phyloP scores from a whole-genome alignment of 192 early-diverging fungal genomes.

The Umbelopsis ramanniana region DNA sequence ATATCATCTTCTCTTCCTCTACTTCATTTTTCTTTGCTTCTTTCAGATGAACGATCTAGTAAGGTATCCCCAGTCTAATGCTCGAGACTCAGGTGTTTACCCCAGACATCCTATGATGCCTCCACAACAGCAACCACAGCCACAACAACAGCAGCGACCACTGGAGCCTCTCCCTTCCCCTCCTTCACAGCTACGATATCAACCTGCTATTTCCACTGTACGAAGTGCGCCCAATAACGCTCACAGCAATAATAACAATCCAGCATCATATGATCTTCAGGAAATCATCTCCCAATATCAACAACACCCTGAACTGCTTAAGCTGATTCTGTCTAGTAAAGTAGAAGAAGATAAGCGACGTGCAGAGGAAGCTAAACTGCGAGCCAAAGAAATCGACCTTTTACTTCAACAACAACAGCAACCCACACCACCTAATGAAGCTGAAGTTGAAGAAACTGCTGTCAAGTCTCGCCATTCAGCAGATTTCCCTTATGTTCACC shows the following conservation, averaged over 20 bases:
- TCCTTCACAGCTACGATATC: conserved; percentile 18
- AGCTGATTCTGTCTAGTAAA: conserved; percentile 56
- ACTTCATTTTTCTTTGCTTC: not conserved
- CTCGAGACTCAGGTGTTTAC: conserved; percentile 15
- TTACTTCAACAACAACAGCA: conserved; percentile 42
- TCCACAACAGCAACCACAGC: not conserved
- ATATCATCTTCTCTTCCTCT: not conserved
- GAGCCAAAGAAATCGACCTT: conserved; percentile 51
- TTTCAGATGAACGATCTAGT: conserved; percentile 9
- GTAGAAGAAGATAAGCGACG: conserved; percentile 61
- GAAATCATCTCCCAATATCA: conserved; percentile 51
- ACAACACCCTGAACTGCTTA: conserved; percentile 56
- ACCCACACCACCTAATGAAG: conserved; percentile 8
- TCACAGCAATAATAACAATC: conserved; percentile 8
- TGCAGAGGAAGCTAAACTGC: conserved; percentile 59
- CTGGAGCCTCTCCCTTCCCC: conserved; percentile 17
- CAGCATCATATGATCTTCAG: conserved; percentile 50
- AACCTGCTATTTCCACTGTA: not conserved
- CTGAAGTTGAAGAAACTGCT: conserved; percentile 23
- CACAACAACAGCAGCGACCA: not conserved
- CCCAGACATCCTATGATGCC: not conserved
- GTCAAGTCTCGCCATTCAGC: not conserved
- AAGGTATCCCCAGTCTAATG: conserved; percentile 22
- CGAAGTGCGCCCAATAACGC: not conserved
- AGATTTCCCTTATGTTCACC: conserved; percentile 10